A percentile compares a stretch with the other conserved stretches of the same genome.
phyloP scores from a whole-genome alignment of 176 grass and related monocot species.

The Elaeis guineensis region DNA sequence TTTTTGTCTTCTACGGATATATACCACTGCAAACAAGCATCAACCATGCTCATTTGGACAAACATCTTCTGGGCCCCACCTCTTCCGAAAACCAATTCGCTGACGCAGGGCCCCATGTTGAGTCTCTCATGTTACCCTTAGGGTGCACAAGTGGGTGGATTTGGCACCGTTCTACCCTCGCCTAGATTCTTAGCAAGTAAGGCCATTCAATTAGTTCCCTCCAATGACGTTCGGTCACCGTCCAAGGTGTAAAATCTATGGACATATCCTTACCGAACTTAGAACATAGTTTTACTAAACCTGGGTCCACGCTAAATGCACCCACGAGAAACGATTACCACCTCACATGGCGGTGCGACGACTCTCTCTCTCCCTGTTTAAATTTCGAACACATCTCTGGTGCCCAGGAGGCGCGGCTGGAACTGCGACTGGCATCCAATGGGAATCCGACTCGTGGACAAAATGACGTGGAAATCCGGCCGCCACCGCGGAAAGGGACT shows the following conservation, averaged over 20 bases:
- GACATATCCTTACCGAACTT: too few species aligned
- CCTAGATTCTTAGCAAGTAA: not conserved
- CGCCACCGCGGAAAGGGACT: slow-evolving; percentile 35
- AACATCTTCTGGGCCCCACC: too few species aligned
- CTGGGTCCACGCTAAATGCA: not conserved
- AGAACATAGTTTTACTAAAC: too few species aligned
- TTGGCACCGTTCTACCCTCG: not conserved
- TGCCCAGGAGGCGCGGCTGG: not conserved
- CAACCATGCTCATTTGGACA: too few species aligned
- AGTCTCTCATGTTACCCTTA: not conserved
- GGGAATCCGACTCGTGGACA: not conserved
- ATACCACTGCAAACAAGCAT: too few species aligned
- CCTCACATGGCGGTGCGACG: slow-evolving; percentile 3
- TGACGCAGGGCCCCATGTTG: not conserved
- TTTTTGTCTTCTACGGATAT: too few species aligned
- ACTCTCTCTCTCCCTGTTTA: not conserved
- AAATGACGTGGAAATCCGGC: slow-evolving; percentile 21
- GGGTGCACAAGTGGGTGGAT: not conserved
- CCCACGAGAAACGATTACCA: not conserved
- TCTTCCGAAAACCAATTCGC: too few species aligned
- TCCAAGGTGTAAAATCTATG: not conserved
- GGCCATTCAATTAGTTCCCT: not conserved
- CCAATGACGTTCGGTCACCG: not conserved
- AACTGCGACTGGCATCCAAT: slow-evolving; percentile 7
- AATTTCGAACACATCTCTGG: not conserved